phyloP scores from a whole-genome alignment of 2,329 filamentous ascomycete genomes.

The Colletotrichum coccodes region DNA sequence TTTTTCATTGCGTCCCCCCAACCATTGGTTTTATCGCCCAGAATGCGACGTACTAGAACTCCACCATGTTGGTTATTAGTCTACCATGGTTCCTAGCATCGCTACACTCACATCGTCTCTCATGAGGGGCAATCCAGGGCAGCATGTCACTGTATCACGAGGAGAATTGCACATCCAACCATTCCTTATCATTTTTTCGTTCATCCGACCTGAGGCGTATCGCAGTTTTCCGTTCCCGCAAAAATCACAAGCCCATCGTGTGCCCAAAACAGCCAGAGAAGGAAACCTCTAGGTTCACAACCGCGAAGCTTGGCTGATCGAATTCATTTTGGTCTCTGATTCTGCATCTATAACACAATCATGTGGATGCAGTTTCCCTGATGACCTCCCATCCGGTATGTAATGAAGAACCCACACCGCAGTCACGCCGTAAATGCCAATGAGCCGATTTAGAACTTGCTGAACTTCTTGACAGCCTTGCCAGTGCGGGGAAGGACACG shows the following conservation, averaged over 20 bases:
- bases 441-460: conserved; percentile 87
- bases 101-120: too few relatives aligned
- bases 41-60: background rate
- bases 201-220: conserved; percentile 32
- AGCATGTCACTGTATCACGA: conserved; percentile 4
- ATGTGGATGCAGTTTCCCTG: conserved; percentile 40
- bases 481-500: conserved; percentile 97
- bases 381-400: conserved; percentile 38
- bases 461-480: conserved; percentile 97
- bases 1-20: too few relatives aligned
- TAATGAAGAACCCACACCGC: conserved; percentile 54
- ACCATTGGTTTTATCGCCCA: background rate
- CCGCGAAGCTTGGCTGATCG: conserved; percentile 48
- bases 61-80: background rate
- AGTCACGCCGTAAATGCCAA: conserved; percentile 66
- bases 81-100: background rate
- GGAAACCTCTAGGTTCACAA: conserved; percentile 40
- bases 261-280: conserved; percentile 31
- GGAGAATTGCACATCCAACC: conserved; percentile 3
- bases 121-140: background rate
- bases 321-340: conserved; percentile 37
- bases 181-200: conserved; percentile 32
- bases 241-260: conserved; percentile 33
- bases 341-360: conserved; percentile 57
- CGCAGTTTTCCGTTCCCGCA: conserved; percentile 34